Base-by-base conservation (phyloP, 192 early-diverging fungal species). In the Rhizoclosmatium sp. region DNA sequence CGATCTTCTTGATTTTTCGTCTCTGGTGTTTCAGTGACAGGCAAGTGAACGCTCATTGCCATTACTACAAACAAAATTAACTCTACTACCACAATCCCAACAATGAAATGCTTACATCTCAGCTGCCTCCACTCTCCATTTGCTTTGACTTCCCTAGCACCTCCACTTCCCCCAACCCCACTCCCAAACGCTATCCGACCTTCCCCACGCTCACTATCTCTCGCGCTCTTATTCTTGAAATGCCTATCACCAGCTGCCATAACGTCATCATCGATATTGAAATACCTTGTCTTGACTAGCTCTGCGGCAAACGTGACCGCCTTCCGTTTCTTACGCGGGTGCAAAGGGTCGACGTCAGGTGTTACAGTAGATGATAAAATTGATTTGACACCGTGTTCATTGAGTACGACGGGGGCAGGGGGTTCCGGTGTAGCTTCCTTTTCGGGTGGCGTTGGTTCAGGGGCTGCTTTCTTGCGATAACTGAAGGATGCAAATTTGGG, bases 161-260 rank as follows among this genome's bases (percentile, higher is more conserved):
- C 31, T 31, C 31, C 31, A 31, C 31, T 16, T 21, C 21, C 56
- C 12, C 56, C 14, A 21, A 16, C 62, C 21, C 21, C 70, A 16
- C 56, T 72, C n/a, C 51, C 19, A 41, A 72, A 72, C 40, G 70
- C 70, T 51, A 21, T 58, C 48, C 70, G 9, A 4, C 70, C 70
- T 40, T 72, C 70, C 16, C 21, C 16, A 47, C 39, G 9, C 48
- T 72, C 70, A 58, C 70, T 72, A 21, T 72, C 70, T 58, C 70
- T 72, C 47, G 70, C 70, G 41, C 70, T 72, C 39, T 72, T 72
- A 40, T 51, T 59, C 23, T 59, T 72, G 23, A 72, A 72, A 58
- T 59, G 39, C 49, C 46, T 41, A 47, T 59, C 70, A 2, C 70
- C 70, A 9, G 45, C 70, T 2, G 45, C 45, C 21, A 19, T 59